Conservation (phyloP, 2,329 filamentous ascomycete species). For the Akanthomyces uredinophilus region DNA sequence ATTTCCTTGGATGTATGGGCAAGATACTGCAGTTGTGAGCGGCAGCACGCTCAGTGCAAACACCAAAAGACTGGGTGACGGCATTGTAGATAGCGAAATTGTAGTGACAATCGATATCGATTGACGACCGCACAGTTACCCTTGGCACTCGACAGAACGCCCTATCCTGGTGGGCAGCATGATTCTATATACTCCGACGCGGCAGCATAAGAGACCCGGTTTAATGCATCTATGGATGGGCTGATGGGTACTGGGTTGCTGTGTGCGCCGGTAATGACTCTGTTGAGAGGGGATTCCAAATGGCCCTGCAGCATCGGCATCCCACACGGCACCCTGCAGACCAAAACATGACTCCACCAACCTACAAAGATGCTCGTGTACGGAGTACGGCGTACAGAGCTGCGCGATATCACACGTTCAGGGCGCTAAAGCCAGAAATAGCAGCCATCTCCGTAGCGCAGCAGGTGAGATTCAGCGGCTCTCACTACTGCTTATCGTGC, state of each 20-base stretch:
- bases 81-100: not conserved
- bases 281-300: not conserved
- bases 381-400: not conserved
- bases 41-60: conserved; percentile 10
- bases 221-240: not conserved
- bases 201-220: not conserved
- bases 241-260: not conserved
- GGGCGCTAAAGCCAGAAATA: conserved; percentile 1
- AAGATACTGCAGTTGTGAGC: not conserved
- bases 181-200: not conserved
- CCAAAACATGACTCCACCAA: not conserved
- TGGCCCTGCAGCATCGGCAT: conserved; percentile 2
- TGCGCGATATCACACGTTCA: not conserved
- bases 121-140: not conserved
- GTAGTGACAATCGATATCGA: not conserved
- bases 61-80: not conserved
- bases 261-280: not conserved
- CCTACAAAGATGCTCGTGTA: not conserved
- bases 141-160: not conserved
- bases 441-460: not conserved
- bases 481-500: not conserved
- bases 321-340: conserved; percentile 8
- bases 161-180: not conserved
- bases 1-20: conserved; percentile 13
- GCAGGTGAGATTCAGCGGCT: not conserved